Evolutionary conservation across 352 stramenopile species (phyloP), one percentile per base, ranked within the genome.

Genomic region (Peronosclerospora sorghi): DNA sequence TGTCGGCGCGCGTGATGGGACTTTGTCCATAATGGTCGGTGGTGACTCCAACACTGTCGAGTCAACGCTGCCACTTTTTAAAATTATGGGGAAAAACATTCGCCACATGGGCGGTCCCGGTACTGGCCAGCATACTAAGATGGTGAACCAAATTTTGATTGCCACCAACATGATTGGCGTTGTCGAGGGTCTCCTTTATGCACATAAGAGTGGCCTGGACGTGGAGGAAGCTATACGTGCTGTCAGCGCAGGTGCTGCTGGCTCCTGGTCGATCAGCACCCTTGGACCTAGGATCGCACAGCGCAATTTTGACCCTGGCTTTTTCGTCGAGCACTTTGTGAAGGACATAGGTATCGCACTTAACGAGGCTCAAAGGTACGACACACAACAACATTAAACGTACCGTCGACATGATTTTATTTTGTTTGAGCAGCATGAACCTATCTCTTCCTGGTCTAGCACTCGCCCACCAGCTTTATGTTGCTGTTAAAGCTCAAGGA

Each of bases 131-230:
- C 76, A 93, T 51, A 94, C 84, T 13, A 95, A 96, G 68, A 93
- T 94, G 80, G 83, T 96, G 43, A 96, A 95, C 57, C 85, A 96
- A 50, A 86, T 91, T 50, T 45, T 90, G 55, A 92, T 92, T 42
- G 71, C 76, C 29, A 88, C 76, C 34, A 87, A 83, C 51, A 92
- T 92, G 81, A 89, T 95, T 40, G 85, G 83, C 24, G 77, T 95
- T 8, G 76, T 86, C 8, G 85, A 96, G 62, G 74, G 82, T 5
- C 54, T 96, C 40, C 46, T 96, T 23, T 95, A 95, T 55, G 83
- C 80, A 18, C 85, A 93, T 57, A 83, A 78, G 39, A 82, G 75
- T 24, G 85, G 85, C 7, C 54, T 96, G 17, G 77, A 95, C 44
- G 76, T 94, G 59, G 66, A 91, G 35, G 82, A 95, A 65, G 75